These are phyloP conservation scores for Guadua angustifolia DNA, from an alignment of 176 grass and related monocot species.

Conservation along the genomic window DNA sequence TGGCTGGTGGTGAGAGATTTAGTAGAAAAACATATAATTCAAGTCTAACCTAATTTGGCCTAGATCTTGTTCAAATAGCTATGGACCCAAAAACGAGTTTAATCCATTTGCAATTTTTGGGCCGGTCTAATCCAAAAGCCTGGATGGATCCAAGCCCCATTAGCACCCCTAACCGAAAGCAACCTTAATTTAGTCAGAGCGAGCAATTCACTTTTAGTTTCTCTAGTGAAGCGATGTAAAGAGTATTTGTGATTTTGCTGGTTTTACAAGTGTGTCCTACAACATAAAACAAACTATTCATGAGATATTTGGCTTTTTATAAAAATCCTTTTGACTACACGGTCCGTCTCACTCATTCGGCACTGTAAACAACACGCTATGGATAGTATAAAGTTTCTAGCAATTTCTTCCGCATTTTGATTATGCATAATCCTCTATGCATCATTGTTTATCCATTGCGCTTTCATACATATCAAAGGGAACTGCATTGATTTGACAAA, in stretches of 20 bases:
- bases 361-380: not conserved
- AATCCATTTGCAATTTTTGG: too few species aligned
- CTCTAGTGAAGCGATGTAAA: not conserved
- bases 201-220: not conserved
- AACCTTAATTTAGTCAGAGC: not conserved
- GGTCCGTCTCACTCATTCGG: not conserved
- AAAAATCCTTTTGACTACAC: not conserved
- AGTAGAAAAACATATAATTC: too few species aligned
- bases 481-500: not conserved
- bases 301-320: too few species aligned
- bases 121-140: too few species aligned
- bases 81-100: too few species aligned
- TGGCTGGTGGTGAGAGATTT: too few species aligned
- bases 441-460: not conserved
- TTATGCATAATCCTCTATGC: not conserved
- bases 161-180: too few species aligned
- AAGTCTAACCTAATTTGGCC: too few species aligned
- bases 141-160: too few species aligned
- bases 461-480: not conserved
- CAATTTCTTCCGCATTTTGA: not conserved
- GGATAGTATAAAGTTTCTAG: not conserved
- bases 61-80: too few species aligned
- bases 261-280: not conserved
- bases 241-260: not conserved
- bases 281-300: not conserved